Percentiles rank a stretch among this genome's conserved stretches.
Conservation (phyloP, 192 early-diverging fungal species). For the Allomyces macrogynus region DNA sequence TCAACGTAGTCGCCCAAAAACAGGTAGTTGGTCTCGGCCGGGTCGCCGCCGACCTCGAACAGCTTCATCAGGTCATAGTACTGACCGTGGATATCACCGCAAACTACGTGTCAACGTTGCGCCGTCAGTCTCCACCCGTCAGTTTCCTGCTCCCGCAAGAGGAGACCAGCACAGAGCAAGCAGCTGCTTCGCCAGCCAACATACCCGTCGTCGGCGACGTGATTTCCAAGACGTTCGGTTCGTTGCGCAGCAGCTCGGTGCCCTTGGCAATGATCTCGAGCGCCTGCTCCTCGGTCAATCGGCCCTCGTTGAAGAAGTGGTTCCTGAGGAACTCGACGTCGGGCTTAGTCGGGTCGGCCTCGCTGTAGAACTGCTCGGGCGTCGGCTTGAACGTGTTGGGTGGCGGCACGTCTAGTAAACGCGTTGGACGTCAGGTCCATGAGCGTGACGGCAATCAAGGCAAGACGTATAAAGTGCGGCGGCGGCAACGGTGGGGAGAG, state of each 20-base stretch:
- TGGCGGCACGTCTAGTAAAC: conserved; percentile 18
- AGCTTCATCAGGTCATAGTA: conserved; percentile 19
- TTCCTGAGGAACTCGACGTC: conserved; percentile 66
- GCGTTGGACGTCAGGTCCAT: too few species aligned
- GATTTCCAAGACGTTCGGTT: conserved; percentile 69
- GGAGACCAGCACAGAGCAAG: neutral
- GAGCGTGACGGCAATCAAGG: too few species aligned
- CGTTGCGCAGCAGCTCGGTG: conserved; percentile 55
- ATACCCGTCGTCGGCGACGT: conserved; percentile 76
- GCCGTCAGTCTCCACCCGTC: neutral
- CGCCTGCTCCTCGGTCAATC: conserved; percentile 78
- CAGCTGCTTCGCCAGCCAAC: neutral
- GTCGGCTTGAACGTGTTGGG: conserved; percentile 32
- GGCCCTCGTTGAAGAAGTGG: conserved; percentile 83
- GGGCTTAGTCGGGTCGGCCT: conserved; percentile 46
- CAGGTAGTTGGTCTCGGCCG: conserved; percentile 14
- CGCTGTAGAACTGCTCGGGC: conserved; percentile 42
- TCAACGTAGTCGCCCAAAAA: conserved; percentile 22
- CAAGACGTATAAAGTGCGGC: too few species aligned
- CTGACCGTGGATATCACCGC: conserved; percentile 27
- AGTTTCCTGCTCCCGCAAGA: neutral
- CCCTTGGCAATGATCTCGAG: conserved; percentile 67
- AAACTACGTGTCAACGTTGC: conserved; percentile 28
- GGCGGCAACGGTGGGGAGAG: too few species aligned
- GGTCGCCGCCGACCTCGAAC: conserved; percentile 14